phyloP scores from a whole-genome alignment of 176 grass and related monocot species.

The Secale cereale region DNA sequence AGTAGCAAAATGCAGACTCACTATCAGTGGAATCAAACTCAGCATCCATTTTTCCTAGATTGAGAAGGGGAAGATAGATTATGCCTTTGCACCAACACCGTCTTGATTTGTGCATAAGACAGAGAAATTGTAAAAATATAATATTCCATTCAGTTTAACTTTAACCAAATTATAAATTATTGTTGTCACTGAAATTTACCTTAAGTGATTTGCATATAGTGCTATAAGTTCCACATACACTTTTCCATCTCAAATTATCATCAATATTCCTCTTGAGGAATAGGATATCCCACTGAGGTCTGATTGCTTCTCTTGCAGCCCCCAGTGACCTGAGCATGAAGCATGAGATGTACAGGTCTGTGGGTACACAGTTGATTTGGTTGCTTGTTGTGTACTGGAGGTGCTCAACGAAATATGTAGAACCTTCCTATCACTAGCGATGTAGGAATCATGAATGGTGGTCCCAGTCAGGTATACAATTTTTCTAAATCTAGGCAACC shows the following conservation, averaged over 20 bases:
- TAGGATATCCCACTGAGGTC: conserved; percentile 74
- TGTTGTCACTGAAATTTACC: conserved; percentile 39
- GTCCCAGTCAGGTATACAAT: too few species aligned
- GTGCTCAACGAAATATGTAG: too few species aligned
- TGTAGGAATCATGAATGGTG: too few species aligned
- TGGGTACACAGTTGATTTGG: too few species aligned
- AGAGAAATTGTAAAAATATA: conserved; percentile 29
- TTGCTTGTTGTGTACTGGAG: too few species aligned
- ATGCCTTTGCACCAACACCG: conserved; percentile 52
- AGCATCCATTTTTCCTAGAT: conserved; percentile 72
- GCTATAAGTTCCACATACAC: conserved; percentile 58
- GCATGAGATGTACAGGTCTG: too few species aligned
- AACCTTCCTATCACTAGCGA: too few species aligned
- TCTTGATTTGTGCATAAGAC: conserved; percentile 57
- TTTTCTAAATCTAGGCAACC: too few species aligned
- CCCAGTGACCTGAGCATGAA: conserved; percentile 17
- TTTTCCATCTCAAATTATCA: conserved; percentile 78
- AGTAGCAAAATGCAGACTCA: conserved; percentile 84
- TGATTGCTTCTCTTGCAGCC: conserved; percentile 81
- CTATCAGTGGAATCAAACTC: conserved; percentile 79
- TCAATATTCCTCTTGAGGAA: conserved; percentile 57
- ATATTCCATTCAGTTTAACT: conserved; percentile 19
- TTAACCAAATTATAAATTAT: not conserved
- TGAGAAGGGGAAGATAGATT: conserved; percentile 49
- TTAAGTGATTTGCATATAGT: conserved; percentile 70